Evolutionary conservation across 2,329 filamentous ascomycete genomes (phyloP).

Genomic region (Fusarium sp.): DNA sequence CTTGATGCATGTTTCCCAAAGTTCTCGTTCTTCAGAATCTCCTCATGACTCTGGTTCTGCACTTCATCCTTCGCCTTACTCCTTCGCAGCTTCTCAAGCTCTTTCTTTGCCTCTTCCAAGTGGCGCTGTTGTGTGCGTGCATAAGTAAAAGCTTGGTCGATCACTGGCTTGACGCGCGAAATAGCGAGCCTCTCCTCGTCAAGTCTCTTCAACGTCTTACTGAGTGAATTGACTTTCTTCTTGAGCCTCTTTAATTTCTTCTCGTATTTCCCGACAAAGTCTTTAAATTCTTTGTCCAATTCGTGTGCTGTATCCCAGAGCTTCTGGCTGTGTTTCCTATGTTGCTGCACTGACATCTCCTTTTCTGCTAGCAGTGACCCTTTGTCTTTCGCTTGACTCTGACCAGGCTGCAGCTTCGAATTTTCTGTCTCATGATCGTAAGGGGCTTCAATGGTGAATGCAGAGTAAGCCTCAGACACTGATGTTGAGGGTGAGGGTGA

Average conservation of each 20-base stretch:
- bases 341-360: not conserved
- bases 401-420: not conserved
- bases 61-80: not conserved
- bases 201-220: not conserved
- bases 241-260: not conserved
- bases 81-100: not conserved
- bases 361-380: not conserved
- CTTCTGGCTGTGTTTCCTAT: not conserved
- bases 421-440: not conserved
- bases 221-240: not conserved
- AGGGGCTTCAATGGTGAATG: not conserved
- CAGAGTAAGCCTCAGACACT: not conserved
- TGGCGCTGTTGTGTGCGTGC: not conserved
- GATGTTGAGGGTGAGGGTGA: not conserved
- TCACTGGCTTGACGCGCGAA: not conserved
- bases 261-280: too few relatives aligned
- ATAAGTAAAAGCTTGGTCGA: not conserved
- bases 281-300: not conserved
- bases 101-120: not conserved
- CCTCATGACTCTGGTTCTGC: not conserved
- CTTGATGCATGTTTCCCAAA: conserved; percentile 7
- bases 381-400: not conserved
- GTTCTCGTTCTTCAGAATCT: conserved; percentile 1
- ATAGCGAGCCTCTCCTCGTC: not conserved
- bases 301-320: not conserved